Evolutionary conservation across 495 filamentous ascomycete genomes (phyloP), one percentile per base, ranked within the genome.

Genomic region (Oidiodendron maius): DNA sequence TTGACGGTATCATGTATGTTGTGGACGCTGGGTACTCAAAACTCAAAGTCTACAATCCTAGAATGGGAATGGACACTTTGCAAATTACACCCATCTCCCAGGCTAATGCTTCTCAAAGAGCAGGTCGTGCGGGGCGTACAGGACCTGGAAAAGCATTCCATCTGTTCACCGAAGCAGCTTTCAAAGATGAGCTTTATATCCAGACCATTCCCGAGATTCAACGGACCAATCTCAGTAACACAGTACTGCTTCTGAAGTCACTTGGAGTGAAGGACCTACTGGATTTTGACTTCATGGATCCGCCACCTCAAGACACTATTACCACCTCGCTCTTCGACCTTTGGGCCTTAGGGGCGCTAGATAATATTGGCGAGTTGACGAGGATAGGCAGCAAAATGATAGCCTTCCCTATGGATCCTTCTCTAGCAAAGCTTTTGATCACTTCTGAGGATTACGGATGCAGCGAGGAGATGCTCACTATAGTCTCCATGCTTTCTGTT

Each of bases 201-300:
- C 90, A 95, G 58, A 96, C 91, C 0, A 99, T 99, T 42, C 94
- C 94, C 0, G 94, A 99, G 60, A 99, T 99, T 25, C 94, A 99
- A 63, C 80, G 94, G 35, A 97, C 94, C 3, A 97, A 96, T 59
- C 76, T 99, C 12, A 82, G 86, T 57, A 97, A 97, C 56, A 99
- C 91, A 0, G 91, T 97, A 2, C 72, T 99, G 11, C 75, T 99
- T 9, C 72, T 99, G 40, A 99, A 99, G 61, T 95, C 89, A 1
- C 72, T 99, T 6, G 91, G 91, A 2, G 93, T 99, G 22, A 90
- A 86, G 60, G 90, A 99, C 56, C 73, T 99, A 15, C 71, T 99
- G 2, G 94, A 99, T 57, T 99, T 99, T 57, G 90, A 97, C 61
- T 99, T 99, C 58, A 96, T 99, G 90, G 94, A 99, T 55, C 93